Evolutionary conservation across 306 rosid genomes (phyloP), one percentile per base, ranked within the genome.

Genomic region (Pueraria montana): DNA sequence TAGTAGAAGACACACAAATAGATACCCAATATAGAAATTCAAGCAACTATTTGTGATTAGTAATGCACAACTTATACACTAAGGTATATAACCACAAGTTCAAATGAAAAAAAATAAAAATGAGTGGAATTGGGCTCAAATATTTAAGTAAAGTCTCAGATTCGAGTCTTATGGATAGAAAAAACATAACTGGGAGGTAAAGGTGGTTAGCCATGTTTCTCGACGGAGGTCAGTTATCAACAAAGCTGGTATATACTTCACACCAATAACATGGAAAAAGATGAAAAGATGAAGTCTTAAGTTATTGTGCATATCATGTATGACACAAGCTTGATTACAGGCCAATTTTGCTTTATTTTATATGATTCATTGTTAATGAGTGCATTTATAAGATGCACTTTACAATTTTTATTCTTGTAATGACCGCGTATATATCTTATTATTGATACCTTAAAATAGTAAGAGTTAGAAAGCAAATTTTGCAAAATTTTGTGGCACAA

Each of bases 131-230:
- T 38, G 11, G 7, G 11, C 43, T 38, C 10, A 38, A 0, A 34
- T 34, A 0, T 0, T 5, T 34, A 5, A 5, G 0, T 0, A 3
- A 6, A 30, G 4, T 30, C 0, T 34, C 11, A 1, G 1, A 8
- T 38, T 38, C 10, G 1, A 38, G 0, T 1, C 1, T 38, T 38
- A 1, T 38, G 2, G 10, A 38, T 38, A 38, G 2, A 38, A 4
- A 34, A 38, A 38, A 38, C 2, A 38, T 38, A 1, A 1, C 7
- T 6, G 1, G 7, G 1, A 38, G 10, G 0, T 38, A 38, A 8
- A 38, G 8, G 1, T 36, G 8, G 4, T 36, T 36, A 36, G 0
- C 4, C 8, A 36, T 0, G 4, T 36, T 36, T 5, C 4, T 36
- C 4, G 4, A 36, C 5, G 1, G 4, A 36, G 1, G 4, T 36